Evolutionary conservation across 768 basidiomycete species (phyloP).

Genomic region (Leccinum subgranulosum): DNA sequence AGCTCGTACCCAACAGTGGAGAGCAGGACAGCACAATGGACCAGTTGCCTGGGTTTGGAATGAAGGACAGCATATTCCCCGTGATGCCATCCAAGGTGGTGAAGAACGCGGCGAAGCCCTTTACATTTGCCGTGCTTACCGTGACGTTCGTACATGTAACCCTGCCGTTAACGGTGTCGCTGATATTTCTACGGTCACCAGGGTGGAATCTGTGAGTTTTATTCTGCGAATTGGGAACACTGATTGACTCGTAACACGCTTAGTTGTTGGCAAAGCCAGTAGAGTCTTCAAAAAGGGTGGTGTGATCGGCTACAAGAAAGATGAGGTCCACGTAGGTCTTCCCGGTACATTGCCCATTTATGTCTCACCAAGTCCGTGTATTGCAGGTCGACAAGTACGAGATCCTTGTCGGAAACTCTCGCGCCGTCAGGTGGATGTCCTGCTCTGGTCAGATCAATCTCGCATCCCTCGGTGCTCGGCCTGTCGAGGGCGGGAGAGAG

Average conservation of each 20-base stretch:
- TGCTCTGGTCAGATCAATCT: conserved; percentile 45
- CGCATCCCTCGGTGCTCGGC: conserved; percentile 40
- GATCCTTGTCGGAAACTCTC: conserved; percentile 63
- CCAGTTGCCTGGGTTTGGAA: conserved; percentile 64
- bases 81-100: conserved; percentile 54
- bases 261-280: conserved; percentile 69
- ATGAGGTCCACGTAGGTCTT: conserved; percentile 55
- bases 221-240: background rate
- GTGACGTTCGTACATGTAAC: conserved; percentile 42
- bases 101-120: conserved; percentile 49
- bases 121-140: conserved; percentile 58
- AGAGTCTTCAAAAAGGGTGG: conserved; percentile 56
- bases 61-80: conserved; percentile 58
- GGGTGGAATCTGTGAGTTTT: conserved; percentile 51
- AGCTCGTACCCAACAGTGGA: conserved; percentile 48
- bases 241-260: conserved; percentile 1
- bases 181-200: conserved; percentile 24
- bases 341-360: background rate
- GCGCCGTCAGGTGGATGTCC: conserved; percentile 57
- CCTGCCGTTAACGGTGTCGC: background rate
- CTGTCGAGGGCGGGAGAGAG: conserved; percentile 70
- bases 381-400: conserved; percentile 60
- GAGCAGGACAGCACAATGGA: conserved; percentile 38
- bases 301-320: conserved; percentile 57
- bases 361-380: background rate